Conservation (phyloP, 495 filamentous ascomycete species). For the Penicillium fimorum region DNA sequence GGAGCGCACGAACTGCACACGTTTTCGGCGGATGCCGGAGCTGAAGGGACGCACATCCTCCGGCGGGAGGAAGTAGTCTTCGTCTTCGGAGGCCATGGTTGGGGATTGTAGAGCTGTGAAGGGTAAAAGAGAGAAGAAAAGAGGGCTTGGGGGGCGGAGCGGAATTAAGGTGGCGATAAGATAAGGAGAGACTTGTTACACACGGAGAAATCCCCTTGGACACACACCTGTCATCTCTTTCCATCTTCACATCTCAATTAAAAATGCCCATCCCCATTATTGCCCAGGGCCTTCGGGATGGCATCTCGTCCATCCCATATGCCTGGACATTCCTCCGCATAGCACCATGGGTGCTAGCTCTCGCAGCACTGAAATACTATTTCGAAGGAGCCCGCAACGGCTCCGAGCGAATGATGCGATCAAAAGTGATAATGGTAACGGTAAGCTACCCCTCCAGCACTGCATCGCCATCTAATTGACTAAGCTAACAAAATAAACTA, state of each 20-base stretch:
- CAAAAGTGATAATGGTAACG: constrained; percentile 89
- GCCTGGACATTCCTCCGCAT: constrained; percentile 58
- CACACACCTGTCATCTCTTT: constrained; percentile 16
- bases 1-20: constrained; percentile 78
- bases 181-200: constrained; percentile 18
- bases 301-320: constrained; percentile 65
- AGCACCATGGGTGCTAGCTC: constrained; percentile 53
- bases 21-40: constrained; percentile 70
- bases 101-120: not conserved
- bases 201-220: constrained; percentile 15
- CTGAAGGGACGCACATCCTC: constrained; percentile 77
- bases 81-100: constrained; percentile 37
- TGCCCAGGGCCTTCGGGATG: constrained; percentile 58
- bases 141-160: not conserved
- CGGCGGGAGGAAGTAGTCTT: constrained; percentile 65
- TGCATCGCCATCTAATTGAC: not conserved
- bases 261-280: constrained; percentile 81
- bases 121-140: not conserved
- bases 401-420: constrained; percentile 85
- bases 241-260: constrained; percentile 12
- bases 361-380: constrained; percentile 74
- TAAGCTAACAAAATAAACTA: constrained; percentile 26
- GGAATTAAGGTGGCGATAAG: constrained; percentile 16
- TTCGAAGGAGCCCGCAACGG: constrained; percentile 70
- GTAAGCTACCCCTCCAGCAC: constrained; percentile 38